Percentiles rank a stretch among this genome's conserved stretches.
phyloP scores from a whole-genome alignment of 2,329 filamentous ascomycete genomes.

The Arthrobotrys pseudoclavata region DNA sequence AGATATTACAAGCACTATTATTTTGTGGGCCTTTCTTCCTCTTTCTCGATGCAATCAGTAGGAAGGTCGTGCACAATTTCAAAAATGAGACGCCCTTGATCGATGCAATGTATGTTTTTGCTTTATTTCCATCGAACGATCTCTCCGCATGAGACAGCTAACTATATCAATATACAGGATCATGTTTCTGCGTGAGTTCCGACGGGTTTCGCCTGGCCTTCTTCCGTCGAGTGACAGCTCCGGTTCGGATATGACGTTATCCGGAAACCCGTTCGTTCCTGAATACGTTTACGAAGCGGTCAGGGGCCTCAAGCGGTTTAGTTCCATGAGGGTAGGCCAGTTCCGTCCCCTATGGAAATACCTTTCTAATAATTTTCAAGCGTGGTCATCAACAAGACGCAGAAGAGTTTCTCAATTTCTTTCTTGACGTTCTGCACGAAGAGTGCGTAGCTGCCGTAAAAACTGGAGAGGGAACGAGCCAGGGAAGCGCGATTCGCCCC shows the following conservation, averaged over 20 bases:
- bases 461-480: conserved; percentile 65
- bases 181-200: conserved; percentile 94
- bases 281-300: conserved; percentile 97
- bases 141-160: conserved; percentile 23
- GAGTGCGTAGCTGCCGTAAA: conserved; percentile 86
- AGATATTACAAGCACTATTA: conserved; percentile 95
- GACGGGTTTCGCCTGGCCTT: conserved; percentile 75
- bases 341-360: conserved; percentile 18
- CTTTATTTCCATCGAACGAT: not conserved
- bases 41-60: conserved; percentile 88
- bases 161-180: conserved; percentile 73
- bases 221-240: conserved; percentile 78
- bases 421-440: conserved; percentile 92
- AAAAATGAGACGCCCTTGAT: conserved; percentile 94
- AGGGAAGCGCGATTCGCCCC: conserved; percentile 60
- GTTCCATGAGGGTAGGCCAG: conserved; percentile 83
- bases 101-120: conserved; percentile 84
- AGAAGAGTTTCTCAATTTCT: conserved; percentile 93
- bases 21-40: conserved; percentile 95
- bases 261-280: conserved; percentile 90
- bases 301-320: conserved; percentile 85
- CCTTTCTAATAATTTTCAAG: conserved; percentile 67
- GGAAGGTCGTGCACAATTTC: conserved; percentile 87
- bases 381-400: conserved; percentile 97
- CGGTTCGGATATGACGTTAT: conserved; percentile 85